phyloP scores from a whole-genome alignment of 257 asterid genomes.

The Przewalskia tangutica region DNA sequence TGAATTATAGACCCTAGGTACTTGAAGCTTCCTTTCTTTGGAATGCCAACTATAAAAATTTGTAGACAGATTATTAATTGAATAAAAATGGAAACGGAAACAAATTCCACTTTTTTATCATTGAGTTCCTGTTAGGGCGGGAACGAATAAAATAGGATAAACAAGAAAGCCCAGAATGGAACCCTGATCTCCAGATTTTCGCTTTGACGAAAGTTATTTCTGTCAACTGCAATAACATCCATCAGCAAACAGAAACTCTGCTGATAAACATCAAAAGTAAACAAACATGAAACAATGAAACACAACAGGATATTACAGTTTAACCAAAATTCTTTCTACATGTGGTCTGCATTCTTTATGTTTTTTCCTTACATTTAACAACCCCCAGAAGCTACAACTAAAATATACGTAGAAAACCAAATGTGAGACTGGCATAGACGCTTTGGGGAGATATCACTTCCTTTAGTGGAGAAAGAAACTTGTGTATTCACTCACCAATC shows the following conservation, averaged over 20 bases:
- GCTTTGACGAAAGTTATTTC: background rate
- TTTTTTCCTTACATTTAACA: background rate
- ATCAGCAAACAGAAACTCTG: background rate
- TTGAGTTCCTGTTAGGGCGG: background rate
- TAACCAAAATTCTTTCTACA: background rate
- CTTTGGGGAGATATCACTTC: background rate
- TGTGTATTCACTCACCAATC: background rate
- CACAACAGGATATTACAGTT: background rate
- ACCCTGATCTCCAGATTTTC: conserved; percentile 3
- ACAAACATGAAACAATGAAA: conserved; percentile 1
- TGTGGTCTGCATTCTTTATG: background rate
- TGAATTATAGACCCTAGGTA: no score
- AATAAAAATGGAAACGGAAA: background rate
- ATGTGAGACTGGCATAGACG: background rate
- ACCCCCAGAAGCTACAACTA: background rate
- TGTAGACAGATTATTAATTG: background rate
- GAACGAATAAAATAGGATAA: background rate
- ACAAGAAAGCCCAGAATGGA: background rate
- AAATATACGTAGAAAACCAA: background rate
- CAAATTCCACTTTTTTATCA: background rate
- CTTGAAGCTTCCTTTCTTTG: no score
- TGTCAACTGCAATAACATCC: conserved; percentile 5
- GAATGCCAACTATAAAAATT: background rate
- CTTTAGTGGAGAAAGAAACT: background rate
- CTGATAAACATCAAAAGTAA: background rate